These are phyloP conservation scores for Pseudopyrenochaeta lycopersici DNA, from an alignment of 2,329 filamentous ascomycete genomes.

Conservation along the genomic window DNA sequence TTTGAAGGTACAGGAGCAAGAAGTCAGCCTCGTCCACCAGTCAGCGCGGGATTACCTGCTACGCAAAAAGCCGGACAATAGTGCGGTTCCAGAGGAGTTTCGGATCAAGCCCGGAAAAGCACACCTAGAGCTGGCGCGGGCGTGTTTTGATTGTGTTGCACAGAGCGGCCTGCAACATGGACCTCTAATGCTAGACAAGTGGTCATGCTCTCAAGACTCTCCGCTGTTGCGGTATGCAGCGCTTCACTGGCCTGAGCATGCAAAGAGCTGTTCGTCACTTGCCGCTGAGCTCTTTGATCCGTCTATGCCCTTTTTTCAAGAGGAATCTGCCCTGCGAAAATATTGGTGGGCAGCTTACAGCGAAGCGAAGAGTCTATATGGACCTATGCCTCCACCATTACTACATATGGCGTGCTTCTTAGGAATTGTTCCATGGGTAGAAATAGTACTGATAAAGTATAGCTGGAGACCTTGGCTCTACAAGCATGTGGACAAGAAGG, in stretches of 20 bases:
- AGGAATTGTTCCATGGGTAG: too few relatives aligned
- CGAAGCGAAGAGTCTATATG: too few relatives aligned
- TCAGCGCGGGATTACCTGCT: constrained; percentile 42
- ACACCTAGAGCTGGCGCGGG: constrained; percentile 11
- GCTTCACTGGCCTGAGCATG: constrained; percentile 12
- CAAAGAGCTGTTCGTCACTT: constrained; percentile 4
- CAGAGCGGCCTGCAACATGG: not conserved
- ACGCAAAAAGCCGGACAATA: constrained; percentile 7
- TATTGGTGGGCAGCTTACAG: too few relatives aligned
- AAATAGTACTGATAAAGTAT: too few relatives aligned
- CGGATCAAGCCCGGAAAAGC: not conserved
- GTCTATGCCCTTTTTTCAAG: too few relatives aligned
- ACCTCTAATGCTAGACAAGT: too few relatives aligned
- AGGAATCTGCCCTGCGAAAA: too few relatives aligned
- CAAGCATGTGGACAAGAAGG: too few relatives aligned
- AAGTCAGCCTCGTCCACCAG: constrained; percentile 41
- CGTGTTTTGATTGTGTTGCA: constrained; percentile 15
- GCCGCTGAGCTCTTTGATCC: not conserved
- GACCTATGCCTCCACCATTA: too few relatives aligned
- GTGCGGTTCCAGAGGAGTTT: constrained; percentile 14
- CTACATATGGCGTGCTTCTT: too few relatives aligned
- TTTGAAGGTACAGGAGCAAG: constrained; percentile 24
- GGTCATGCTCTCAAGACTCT: not conserved
- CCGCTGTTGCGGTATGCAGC: constrained; percentile 11
- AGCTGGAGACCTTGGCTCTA: too few relatives aligned